Percentiles rank a stretch among this genome's conserved stretches.
Conservation (phyloP, 2,329 filamentous ascomycete species). For the Ophiostoma perfectum region DNA sequence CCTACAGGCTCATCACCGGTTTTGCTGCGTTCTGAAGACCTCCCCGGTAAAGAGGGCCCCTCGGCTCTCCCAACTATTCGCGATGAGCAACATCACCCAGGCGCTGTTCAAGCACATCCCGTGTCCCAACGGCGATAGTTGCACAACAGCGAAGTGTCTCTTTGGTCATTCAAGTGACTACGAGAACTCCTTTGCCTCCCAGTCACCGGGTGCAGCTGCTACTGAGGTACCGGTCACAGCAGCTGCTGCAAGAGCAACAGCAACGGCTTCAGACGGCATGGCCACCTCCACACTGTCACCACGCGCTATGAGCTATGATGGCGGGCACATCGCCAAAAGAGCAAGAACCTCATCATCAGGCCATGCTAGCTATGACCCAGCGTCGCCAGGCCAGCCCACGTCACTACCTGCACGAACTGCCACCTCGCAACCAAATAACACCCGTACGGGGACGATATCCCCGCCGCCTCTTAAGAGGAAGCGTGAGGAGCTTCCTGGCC, state of each 20-base stretch:
- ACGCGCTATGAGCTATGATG: neutral
- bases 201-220: too few relatives aligned
- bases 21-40: too few relatives aligned
- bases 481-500: neutral
- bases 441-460: neutral
- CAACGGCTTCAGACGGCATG: neutral
- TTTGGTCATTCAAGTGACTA: constrained; percentile 24
- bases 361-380: neutral
- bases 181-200: neutral
- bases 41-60: neutral
- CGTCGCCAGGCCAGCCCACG: neutral
- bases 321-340: neutral
- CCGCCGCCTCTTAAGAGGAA: constrained; percentile 25
- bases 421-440: neutral
- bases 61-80: neutral
- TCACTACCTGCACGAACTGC: neutral
- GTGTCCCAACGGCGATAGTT: constrained; percentile 27
- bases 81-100: constrained; percentile 22
- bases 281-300: neutral
- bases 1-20: too few relatives aligned
- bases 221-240: neutral
- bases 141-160: constrained; percentile 27
- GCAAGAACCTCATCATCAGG: neutral
- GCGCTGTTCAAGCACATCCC: constrained; percentile 28
- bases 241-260: neutral